These are phyloP conservation scores for Rubus idaeus DNA, from an alignment of 306 rosid species.

Conservation along the genomic window DNA sequence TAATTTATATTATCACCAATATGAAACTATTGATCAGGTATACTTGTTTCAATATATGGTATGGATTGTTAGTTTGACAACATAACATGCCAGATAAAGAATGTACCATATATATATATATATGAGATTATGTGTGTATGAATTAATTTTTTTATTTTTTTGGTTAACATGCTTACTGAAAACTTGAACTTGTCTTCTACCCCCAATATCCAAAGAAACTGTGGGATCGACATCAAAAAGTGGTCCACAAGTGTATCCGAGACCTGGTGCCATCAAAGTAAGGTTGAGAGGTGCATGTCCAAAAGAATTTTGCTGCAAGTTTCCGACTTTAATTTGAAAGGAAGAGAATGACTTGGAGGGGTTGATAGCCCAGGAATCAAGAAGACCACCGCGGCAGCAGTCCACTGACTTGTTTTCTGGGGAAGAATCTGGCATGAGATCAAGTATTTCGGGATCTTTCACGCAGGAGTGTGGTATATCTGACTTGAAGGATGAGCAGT, in stretches of 20 bases:
- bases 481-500: slow-evolving; percentile 50
- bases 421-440: slow-evolving; percentile 42
- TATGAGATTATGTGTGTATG: not conserved
- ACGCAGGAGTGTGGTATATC: slow-evolving; percentile 66
- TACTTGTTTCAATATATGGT: not conserved
- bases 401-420: slow-evolving; percentile 48
- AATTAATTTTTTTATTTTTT: not conserved
- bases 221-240: slow-evolving; percentile 53
- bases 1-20: slow-evolving; percentile 1
- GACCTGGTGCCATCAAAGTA: slow-evolving; percentile 71
- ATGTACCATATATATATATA: not conserved
- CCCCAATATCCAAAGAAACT: slow-evolving; percentile 49
- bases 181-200: slow-evolving; percentile 62
- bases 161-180: slow-evolving; percentile 50
- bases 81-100: not conserved
- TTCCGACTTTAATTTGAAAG: slow-evolving; percentile 64
- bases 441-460: slow-evolving; percentile 52
- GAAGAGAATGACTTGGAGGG: slow-evolving; percentile 57
- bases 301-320: slow-evolving; percentile 23
- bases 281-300: slow-evolving; percentile 52
- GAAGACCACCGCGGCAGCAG: slow-evolving; percentile 70
- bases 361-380: slow-evolving; percentile 52
- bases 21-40: not conserved
- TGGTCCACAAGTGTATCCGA: slow-evolving; percentile 74
- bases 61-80: not conserved